Evolutionary conservation across 192 early-diverging fungal genomes (phyloP).

Genomic region (Nowakowskiella sp.): DNA sequence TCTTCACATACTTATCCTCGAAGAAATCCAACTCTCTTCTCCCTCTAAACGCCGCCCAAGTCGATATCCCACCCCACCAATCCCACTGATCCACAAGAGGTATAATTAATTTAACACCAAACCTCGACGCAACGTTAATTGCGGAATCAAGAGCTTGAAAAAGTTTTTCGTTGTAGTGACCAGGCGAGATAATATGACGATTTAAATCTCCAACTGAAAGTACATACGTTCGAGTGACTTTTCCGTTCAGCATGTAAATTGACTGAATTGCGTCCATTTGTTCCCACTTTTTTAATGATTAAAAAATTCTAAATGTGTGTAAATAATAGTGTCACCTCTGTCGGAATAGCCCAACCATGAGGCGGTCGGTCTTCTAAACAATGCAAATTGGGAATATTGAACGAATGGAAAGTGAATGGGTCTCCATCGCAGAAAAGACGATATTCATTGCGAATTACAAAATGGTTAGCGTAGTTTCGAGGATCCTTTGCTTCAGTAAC

Average conservation of each 20-base stretch:
- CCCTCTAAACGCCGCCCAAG: slow-evolving; percentile 12
- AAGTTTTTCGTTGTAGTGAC: slow-evolving; percentile 18
- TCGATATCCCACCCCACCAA: slow-evolving; percentile 30
- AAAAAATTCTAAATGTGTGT: no score
- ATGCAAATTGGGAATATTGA: slow-evolving; percentile 30
- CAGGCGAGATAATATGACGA: slow-evolving; percentile 1
- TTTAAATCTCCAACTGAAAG: slow-evolving; percentile 6
- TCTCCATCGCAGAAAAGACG: slow-evolving; percentile 7
- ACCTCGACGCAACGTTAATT: slow-evolving; percentile 11
- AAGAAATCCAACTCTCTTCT: slow-evolving; percentile 14
- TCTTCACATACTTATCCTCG: slow-evolving; percentile 12
- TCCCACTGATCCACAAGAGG: slow-evolving; percentile 33
- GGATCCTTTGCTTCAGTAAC: no score
- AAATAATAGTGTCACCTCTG: no score
- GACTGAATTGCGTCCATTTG: slow-evolving; percentile 28
- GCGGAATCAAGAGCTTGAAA: slow-evolving; percentile 25
- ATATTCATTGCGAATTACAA: slow-evolving; percentile 15
- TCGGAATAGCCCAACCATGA: slow-evolving; percentile 3
- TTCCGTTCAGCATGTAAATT: slow-evolving; percentile 17
- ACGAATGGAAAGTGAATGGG: slow-evolving; percentile 28
- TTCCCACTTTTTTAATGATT: slow-evolving; percentile 13
- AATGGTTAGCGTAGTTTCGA: no score
- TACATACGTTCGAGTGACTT: slow-evolving; percentile 27
- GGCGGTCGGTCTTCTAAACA: slow-evolving; percentile 21
- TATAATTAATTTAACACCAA: slow-evolving; percentile 31